Conservation (phyloP, 805 yeast species). For the Metschnikowia drakensbergensis region DNA sequence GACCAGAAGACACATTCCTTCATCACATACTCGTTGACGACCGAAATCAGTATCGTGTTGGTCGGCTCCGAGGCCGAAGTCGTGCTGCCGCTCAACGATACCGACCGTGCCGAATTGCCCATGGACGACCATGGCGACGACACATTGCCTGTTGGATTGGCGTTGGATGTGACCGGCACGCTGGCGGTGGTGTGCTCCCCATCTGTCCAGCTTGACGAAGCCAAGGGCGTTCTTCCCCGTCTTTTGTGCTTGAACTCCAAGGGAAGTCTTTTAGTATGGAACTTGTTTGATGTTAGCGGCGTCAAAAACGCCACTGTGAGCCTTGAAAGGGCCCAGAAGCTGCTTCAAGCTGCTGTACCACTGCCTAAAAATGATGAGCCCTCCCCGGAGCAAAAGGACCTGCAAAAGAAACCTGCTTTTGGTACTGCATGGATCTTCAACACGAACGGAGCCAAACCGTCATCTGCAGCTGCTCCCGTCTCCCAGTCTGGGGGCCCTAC, state of each 20-base stretch:
- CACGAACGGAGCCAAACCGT: no score
- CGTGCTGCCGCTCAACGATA: slow-evolving; percentile 58
- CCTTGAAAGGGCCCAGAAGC: slow-evolving; percentile 7
- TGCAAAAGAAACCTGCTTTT: neutral
- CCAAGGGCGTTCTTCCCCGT: slow-evolving; percentile 58
- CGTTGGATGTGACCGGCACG: slow-evolving; percentile 51
- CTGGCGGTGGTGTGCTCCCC: slow-evolving; percentile 47
- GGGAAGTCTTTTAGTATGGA: slow-evolving; percentile 63
- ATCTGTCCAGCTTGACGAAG: slow-evolving; percentile 53
- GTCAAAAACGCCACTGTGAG: slow-evolving; percentile 31
- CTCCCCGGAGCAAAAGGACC: neutral
- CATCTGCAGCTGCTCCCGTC: no score
- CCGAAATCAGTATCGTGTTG: slow-evolving; percentile 51
- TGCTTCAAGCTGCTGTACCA: no score
- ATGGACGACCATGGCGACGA: slow-evolving; percentile 64
- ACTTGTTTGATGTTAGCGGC: slow-evolving; percentile 55
- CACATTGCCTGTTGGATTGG: slow-evolving; percentile 67
- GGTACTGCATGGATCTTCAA: neutral
- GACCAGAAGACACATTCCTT: slow-evolving; percentile 29
- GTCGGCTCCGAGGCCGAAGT: slow-evolving; percentile 12
- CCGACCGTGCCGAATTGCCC: slow-evolving; percentile 71
- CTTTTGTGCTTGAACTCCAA: slow-evolving; percentile 58
- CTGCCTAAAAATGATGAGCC: neutral
- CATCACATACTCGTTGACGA: slow-evolving; percentile 58
- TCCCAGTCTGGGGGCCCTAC: neutral